Conservation (phyloP, 73 alveolate genomes). For the Tetrahymena thermophila region DNA sequence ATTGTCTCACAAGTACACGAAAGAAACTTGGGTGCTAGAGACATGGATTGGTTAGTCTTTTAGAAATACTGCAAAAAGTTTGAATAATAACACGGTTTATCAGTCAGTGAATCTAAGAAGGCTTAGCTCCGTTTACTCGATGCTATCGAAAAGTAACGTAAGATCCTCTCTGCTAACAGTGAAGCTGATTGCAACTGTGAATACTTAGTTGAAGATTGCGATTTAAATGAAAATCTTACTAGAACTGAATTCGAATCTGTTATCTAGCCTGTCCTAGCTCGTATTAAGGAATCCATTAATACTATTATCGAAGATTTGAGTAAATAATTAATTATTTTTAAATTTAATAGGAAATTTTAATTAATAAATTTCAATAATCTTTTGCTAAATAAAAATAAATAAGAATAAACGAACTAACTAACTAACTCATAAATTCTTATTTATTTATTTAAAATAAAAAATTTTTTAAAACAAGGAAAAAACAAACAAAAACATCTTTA, state of each 20-base stretch:
- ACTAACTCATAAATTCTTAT: neutral
- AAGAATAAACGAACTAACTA: neutral
- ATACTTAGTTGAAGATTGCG: constrained; percentile 90
- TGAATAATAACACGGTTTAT: constrained; percentile 67
- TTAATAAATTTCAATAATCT: neutral
- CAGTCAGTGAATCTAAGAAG: constrained; percentile 78
- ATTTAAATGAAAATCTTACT: constrained; percentile 63
- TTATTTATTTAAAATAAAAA: neutral
- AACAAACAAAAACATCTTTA: neutral
- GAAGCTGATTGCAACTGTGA: constrained; percentile 83
- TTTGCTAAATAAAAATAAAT: neutral
- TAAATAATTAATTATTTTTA: neutral
- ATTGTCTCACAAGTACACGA: constrained; percentile 74
- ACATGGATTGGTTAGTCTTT: constrained; percentile 79
- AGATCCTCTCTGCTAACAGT: constrained; percentile 83
- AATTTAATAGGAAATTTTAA: neutral
- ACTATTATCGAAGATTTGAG: neutral
- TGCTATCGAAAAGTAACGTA: constrained; percentile 86
- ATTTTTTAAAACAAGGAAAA: neutral
- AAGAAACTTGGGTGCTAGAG: constrained; percentile 94
- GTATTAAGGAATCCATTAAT: neutral
- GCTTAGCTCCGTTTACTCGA: constrained; percentile 83
- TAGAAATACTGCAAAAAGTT: constrained; percentile 74
- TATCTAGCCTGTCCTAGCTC: constrained; percentile 22
- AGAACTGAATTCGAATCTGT: constrained; percentile 89